Percentiles rank a stretch among this genome's conserved stretches.
Conservation (phyloP, 1,139 yeast genomes). For the Scheffersomyces segobiensis region DNA sequence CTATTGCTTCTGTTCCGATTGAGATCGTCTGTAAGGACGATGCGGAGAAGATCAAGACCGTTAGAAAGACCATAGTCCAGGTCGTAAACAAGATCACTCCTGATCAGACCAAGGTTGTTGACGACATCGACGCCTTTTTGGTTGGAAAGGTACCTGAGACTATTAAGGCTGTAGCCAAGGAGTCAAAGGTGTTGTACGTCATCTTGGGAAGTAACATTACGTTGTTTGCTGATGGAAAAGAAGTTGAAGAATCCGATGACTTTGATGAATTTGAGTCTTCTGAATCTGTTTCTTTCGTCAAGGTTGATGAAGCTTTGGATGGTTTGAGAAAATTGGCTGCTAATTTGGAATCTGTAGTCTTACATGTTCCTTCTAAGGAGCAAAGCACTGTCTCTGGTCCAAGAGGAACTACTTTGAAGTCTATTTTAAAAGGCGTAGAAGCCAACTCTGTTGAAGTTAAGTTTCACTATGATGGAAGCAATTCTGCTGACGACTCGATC, state of each 20-base stretch:
- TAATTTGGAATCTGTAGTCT: slow-evolving; percentile 50
- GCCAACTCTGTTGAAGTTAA: slow-evolving; percentile 41
- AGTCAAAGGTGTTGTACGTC: slow-evolving; percentile 55
- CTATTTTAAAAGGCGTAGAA: slow-evolving; percentile 43
- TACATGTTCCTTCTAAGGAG: slow-evolving; percentile 54
- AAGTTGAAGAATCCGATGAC: slow-evolving; percentile 27
- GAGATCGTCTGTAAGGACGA: slow-evolving; percentile 41
- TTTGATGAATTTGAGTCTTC: slow-evolving; percentile 33
- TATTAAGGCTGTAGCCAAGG: slow-evolving; percentile 46
- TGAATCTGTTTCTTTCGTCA: slow-evolving; percentile 34
- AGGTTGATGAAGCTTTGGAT: slow-evolving; percentile 52
- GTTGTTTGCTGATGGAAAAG: slow-evolving; percentile 31
- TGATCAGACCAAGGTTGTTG: slow-evolving; percentile 54
- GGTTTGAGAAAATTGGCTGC: slow-evolving; percentile 60
- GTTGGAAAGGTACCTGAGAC: slow-evolving; percentile 50
- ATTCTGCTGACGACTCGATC: slow-evolving; percentile 53
- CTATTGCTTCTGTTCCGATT: slow-evolving; percentile 35
- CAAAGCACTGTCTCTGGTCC: slow-evolving; percentile 64
- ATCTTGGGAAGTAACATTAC: slow-evolving; percentile 49
- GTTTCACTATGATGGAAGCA: slow-evolving; percentile 41
- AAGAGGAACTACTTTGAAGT: slow-evolving; percentile 55
- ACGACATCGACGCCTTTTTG: slow-evolving; percentile 73
- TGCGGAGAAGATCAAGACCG: slow-evolving; percentile 33
- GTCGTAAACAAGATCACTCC: slow-evolving; percentile 77
- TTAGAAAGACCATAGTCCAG: slow-evolving; percentile 68